Evolutionary conservation across 2,329 filamentous ascomycete genomes (phyloP).

Genomic region (Nigrospora oryzae): DNA sequence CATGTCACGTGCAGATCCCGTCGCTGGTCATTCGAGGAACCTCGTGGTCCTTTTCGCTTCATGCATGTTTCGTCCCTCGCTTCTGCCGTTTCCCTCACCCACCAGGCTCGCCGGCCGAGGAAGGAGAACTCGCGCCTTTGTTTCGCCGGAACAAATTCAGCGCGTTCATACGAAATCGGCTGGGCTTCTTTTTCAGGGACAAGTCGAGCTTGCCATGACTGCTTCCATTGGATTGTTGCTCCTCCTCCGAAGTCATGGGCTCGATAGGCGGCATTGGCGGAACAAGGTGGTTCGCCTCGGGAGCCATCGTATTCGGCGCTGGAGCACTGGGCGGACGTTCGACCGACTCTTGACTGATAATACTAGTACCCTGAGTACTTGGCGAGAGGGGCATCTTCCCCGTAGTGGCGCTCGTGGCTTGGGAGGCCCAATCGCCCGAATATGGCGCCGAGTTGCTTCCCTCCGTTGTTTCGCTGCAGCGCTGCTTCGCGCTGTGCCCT

Average conservation of each 20-base stretch:
- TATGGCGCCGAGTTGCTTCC: conserved; percentile 45
- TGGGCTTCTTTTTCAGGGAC: conserved; percentile 52
- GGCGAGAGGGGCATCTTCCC: conserved; percentile 57
- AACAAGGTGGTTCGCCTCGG: conserved; percentile 22
- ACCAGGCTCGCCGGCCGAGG: conserved; percentile 6
- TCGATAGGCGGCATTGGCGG: conserved; percentile 15
- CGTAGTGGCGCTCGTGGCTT: conserved; percentile 54
- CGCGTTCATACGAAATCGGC: conserved; percentile 55
- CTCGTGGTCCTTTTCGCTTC: too few species aligned
- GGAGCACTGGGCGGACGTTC: conserved; percentile 39
- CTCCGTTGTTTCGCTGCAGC: conserved; percentile 54
- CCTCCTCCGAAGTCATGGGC: conserved; percentile 23
- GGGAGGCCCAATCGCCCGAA: conserved; percentile 52
- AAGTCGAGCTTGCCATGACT: conserved; percentile 39
- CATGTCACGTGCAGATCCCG: too few species aligned
- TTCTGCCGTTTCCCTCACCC: not conserved
- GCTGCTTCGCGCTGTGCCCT: conserved; percentile 36
- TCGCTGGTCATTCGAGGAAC: too few species aligned
- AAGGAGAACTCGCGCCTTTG: conserved; percentile 31
- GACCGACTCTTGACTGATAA: conserved; percentile 51
- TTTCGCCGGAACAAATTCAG: conserved; percentile 48
- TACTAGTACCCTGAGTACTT: conserved; percentile 57
- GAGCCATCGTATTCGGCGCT: conserved; percentile 28
- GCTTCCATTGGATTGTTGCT: conserved; percentile 28
- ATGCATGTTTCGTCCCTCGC: not conserved